phyloP scores from a whole-genome alignment of 371 early-diverging fungal genomes.

The Mucor velutinosus region DNA sequence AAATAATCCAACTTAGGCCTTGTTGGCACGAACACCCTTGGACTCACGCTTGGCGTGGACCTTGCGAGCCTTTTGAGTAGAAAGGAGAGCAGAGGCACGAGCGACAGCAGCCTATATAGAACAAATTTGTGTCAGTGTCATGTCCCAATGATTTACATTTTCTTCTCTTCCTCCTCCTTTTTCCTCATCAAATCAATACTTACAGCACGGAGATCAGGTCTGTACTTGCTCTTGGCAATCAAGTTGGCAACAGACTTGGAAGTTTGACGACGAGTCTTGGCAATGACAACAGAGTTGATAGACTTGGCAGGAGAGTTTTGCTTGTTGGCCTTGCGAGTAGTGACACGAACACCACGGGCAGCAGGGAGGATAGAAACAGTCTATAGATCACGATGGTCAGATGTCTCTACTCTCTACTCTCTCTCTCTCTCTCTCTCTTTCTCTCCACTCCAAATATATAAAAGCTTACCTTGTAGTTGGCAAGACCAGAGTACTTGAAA shows the following conservation, averaged over 20 bases:
- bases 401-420: neutral
- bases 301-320: conserved; percentile 61
- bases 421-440: neutral
- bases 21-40: conserved; percentile 33
- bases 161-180: neutral
- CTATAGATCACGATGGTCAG: conserved; percentile 28
- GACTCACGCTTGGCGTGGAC: conserved; percentile 54
- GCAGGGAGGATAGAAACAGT: conserved; percentile 67
- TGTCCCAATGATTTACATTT: neutral
- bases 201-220: conserved; percentile 81
- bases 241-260: conserved; percentile 74
- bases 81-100: conserved; percentile 76
- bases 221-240: conserved; percentile 66
- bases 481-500: conserved; percentile 87
- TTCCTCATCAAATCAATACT: neutral
- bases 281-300: conserved; percentile 59
- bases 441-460: too few relatives aligned
- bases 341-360: conserved; percentile 67
- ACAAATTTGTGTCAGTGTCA: neutral
- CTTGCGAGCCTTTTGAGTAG: conserved; percentile 67
- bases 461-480: conserved; percentile 70
- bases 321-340: conserved; percentile 65
- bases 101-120: conserved; percentile 73
- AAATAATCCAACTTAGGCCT: conserved; percentile 4
- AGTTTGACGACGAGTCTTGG: conserved; percentile 69